phyloP scores from a whole-genome alignment of 371 early-diverging fungal genomes.

The Furculomyces boomerangus region DNA sequence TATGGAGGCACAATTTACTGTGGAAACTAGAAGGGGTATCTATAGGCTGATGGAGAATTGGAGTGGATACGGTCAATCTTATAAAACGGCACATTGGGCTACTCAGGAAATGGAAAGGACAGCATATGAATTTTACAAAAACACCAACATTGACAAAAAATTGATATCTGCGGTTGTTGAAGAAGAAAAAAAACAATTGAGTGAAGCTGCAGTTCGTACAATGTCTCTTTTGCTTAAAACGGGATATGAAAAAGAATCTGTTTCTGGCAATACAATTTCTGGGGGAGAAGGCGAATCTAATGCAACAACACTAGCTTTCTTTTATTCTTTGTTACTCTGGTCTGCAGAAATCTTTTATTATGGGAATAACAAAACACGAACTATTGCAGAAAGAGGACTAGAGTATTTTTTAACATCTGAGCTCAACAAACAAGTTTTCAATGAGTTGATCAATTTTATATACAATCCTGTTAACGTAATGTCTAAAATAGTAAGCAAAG shows the following conservation, averaged over 20 bases:
- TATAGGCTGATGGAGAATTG: slow-evolving; percentile 81
- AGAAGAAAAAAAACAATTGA: not conserved
- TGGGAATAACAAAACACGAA: not conserved
- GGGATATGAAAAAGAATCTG: not conserved
- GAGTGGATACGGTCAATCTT: slow-evolving; percentile 47
- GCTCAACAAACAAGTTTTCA: not conserved
- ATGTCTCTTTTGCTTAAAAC: not conserved
- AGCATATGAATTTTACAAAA: not conserved
- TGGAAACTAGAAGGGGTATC: slow-evolving; percentile 52
- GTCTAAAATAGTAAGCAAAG: not conserved
- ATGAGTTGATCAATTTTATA: not conserved
- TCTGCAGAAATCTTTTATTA: not conserved
- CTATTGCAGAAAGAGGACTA: not conserved
- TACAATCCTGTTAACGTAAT: not conserved
- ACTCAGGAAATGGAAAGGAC: not conserved
- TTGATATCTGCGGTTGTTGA: not conserved
- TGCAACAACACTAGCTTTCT: not conserved
- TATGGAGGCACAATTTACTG: slow-evolving; percentile 33
- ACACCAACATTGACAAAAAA: not conserved
- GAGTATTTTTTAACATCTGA: not conserved
- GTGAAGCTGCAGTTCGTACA: not conserved
- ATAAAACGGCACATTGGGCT: not conserved
- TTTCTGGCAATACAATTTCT: too few relatives aligned
- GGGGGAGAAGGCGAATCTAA: not conserved
- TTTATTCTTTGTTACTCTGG: not conserved